These are phyloP conservation scores for Emydomyces testavorans DNA, from an alignment of 2,329 filamentous ascomycete species.

Conservation along the genomic window DNA sequence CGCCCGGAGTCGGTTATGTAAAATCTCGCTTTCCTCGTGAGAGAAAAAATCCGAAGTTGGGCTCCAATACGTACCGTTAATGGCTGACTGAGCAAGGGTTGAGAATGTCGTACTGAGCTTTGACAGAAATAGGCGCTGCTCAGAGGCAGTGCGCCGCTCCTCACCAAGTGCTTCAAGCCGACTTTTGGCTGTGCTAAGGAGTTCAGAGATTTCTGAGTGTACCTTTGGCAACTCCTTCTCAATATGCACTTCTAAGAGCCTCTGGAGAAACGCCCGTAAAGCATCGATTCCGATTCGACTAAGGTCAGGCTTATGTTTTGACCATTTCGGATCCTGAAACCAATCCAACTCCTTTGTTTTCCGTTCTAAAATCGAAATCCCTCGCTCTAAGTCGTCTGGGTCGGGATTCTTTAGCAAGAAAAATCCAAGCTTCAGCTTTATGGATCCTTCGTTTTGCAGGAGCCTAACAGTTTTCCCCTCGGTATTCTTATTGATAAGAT, in stretches of 20 bases:
- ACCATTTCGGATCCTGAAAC: conserved; percentile 6
- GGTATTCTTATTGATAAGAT: conserved; percentile 35
- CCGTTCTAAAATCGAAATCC: not conserved
- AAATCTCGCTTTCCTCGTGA: too few species aligned
- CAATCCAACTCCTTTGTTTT: not conserved
- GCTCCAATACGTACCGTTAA: not conserved
- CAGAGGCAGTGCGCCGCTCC: not conserved
- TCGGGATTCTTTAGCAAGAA: conserved; percentile 11
- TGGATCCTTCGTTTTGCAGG: conserved; percentile 4
- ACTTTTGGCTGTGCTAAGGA: not conserved
- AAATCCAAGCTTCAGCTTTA: conserved; percentile 11
- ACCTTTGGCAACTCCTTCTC: conserved; percentile 33
- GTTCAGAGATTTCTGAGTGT: conserved; percentile 11
- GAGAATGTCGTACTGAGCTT: not conserved
- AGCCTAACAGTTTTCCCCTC: conserved; percentile 8
- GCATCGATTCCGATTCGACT: conserved; percentile 33
- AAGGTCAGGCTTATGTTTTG: conserved; percentile 26
- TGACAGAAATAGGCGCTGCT: conserved; percentile 7
- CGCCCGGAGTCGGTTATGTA: too few species aligned
- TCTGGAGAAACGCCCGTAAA: conserved; percentile 32
- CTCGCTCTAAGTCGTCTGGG: not conserved
- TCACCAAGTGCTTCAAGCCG: conserved; percentile 6
- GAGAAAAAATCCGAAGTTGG: too few species aligned
- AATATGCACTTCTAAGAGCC: conserved; percentile 34
- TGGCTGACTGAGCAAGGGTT: not conserved